Conservation (phyloP, 371 early-diverging fungal species). For the Mucor velutinosus region DNA sequence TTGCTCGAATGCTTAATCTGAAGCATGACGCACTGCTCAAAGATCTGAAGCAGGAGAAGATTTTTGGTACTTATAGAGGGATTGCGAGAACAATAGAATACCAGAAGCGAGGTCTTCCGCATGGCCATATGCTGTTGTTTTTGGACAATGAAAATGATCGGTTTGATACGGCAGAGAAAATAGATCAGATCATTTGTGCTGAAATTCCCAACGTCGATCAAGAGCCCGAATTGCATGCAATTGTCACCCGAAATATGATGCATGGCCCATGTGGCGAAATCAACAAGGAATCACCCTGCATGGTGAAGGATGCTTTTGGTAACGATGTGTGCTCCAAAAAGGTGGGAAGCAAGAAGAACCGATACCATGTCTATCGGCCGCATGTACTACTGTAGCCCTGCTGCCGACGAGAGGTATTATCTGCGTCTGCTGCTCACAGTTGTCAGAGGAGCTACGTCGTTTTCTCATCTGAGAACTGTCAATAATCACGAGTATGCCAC, state of each 20-base stretch:
- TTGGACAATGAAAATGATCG: neutral
- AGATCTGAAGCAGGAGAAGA: neutral
- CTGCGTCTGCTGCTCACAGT: no score
- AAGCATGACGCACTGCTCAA: constrained; percentile 13
- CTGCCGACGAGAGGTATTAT: neutral
- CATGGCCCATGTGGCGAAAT: constrained; percentile 15
- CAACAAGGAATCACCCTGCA: constrained; percentile 6
- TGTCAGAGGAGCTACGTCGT: no score
- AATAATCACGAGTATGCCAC: no score
- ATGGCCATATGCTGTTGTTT: constrained; percentile 4
- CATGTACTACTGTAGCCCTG: constrained; percentile 1
- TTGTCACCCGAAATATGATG: neutral
- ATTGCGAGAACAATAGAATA: constrained; percentile 2
- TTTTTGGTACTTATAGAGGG: neutral
- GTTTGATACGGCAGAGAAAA: no score
- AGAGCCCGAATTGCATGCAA: neutral
- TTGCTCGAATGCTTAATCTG: constrained; percentile 21
- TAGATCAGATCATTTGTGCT: no score
- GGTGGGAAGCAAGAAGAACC: neutral
- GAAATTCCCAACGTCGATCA: neutral
- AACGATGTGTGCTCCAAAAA: neutral
- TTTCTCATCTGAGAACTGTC: no score
- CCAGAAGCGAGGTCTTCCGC: constrained; percentile 11
- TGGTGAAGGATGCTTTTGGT: no score
- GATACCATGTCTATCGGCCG: neutral